A percentile compares a stretch with the other conserved stretches of the same genome.
Evolutionary conservation across 371 early-diverging fungal species (phyloP).

Genomic region (Blakeslea trispora): DNA sequence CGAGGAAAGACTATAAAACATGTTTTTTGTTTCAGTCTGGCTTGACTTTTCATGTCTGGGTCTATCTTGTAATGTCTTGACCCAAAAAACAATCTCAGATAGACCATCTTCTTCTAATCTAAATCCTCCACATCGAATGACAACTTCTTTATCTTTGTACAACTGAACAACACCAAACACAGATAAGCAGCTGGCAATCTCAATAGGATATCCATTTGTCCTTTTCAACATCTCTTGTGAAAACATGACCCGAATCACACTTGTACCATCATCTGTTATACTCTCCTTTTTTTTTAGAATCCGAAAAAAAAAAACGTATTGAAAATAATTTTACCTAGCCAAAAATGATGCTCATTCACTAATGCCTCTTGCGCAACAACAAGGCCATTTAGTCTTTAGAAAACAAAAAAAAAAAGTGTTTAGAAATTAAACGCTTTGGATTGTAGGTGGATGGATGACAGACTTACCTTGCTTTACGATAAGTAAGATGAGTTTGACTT

Average conservation of each 20-base stretch:
- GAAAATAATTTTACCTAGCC: conserved; percentile 19
- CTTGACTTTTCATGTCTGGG: not conserved
- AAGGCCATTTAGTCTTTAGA: conserved; percentile 21
- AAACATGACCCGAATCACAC: conserved; percentile 14
- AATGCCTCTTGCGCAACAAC: conserved; percentile 16
- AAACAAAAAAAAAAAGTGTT: too few species aligned
- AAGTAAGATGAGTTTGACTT: conserved; percentile 2
- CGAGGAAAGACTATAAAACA: conserved; percentile 23
- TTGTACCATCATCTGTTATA: conserved; percentile 28
- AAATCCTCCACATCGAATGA: conserved; percentile 15
- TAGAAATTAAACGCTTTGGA: too few species aligned
- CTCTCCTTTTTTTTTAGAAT: not conserved
- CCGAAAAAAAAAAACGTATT: not conserved
- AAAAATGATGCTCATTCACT: conserved; percentile 12
- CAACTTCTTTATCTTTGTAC: conserved; percentile 7
- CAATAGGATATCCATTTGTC: not conserved
- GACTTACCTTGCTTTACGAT: conserved; percentile 18
- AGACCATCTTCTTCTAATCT: conserved; percentile 9
- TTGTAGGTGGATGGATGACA: too few species aligned
- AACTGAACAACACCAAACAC: conserved; percentile 16
- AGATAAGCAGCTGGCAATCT: conserved; percentile 1
- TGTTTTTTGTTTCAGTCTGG: not conserved
- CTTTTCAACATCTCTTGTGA: not conserved
- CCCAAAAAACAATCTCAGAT: conserved; percentile 15
- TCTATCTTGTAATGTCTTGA: conserved; percentile 10